Conservation (phyloP, 2,329 filamentous ascomycete species). For the Alternaria triticimaculans region DNA sequence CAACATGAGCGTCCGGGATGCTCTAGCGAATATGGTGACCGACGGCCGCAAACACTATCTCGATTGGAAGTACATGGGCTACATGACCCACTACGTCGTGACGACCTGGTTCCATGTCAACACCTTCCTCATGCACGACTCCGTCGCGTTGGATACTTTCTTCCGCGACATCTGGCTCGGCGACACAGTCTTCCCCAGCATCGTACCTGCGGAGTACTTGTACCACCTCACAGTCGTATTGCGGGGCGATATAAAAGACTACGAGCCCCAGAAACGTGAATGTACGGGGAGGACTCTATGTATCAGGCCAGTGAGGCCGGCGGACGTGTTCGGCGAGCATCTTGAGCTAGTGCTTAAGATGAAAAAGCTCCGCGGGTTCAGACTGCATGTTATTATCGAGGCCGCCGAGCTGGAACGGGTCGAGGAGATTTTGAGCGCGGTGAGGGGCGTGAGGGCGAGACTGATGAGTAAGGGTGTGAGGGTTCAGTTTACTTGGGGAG, state of each 20-base stretch:
- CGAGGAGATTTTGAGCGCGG: neutral
- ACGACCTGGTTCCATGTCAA: neutral
- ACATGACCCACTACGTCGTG: neutral
- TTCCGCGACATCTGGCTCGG: neutral
- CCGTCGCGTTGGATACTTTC: neutral
- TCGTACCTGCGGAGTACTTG: neutral
- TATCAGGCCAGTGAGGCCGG: neutral
- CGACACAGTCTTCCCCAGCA: neutral
- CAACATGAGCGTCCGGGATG: neutral
- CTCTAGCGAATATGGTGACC: neutral
- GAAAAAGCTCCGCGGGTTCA: neutral
- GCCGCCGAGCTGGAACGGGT: neutral
- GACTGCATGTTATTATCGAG: neutral
- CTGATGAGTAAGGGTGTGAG: neutral
- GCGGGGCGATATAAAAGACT: neutral
- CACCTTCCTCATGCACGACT: neutral
- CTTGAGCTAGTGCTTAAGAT: neutral
- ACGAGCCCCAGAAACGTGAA: neutral
- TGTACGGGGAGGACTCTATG: neutral
- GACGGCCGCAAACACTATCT: neutral
- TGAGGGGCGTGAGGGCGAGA: neutral
- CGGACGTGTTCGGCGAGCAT: neutral
- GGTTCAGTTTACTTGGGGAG: neutral
- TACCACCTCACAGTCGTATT: fast-evolving
- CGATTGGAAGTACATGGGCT: neutral